Conservation (phyloP, 2,329 filamentous ascomycete genomes). For the Fusarium sp. region DNA sequence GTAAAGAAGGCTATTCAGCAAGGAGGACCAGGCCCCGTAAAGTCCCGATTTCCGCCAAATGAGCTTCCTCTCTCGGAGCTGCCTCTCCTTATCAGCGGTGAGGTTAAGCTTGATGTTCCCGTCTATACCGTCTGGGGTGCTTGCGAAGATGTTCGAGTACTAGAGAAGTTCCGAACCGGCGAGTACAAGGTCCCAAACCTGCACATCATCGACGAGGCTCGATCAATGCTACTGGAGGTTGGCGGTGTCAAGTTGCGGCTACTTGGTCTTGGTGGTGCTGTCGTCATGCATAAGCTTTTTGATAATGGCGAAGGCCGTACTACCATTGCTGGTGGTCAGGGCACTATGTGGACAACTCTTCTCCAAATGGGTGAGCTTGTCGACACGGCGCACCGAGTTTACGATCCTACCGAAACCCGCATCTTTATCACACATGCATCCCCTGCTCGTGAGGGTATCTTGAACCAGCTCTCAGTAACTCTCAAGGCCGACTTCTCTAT, state of each 20-base stretch:
- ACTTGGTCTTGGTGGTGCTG: constrained; percentile 90
- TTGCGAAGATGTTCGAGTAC: constrained; percentile 95
- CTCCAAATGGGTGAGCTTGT: constrained; percentile 98
- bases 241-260: constrained; percentile 96
- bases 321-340: constrained; percentile 96
- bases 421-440: constrained; percentile 98
- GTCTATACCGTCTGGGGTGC: constrained; percentile 99
- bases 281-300: constrained; percentile 99
- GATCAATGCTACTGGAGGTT: constrained; percentile 92
- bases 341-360: constrained; percentile 99
- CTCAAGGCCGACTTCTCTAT: constrained; percentile 98
- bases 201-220: constrained; percentile 98
- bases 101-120: constrained; percentile 90
- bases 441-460: constrained; percentile 91
- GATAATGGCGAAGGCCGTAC: constrained; percentile 98
- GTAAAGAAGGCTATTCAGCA: constrained; percentile 73
- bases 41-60: constrained; percentile 81
- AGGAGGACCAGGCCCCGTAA: constrained; percentile 79
- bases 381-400: constrained; percentile 97
- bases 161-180: constrained; percentile 96
- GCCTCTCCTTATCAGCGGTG: constrained; percentile 85
- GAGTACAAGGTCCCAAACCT: constrained; percentile 98
- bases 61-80: constrained; percentile 94
- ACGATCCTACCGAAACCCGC: constrained; percentile 96
- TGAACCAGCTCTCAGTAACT: constrained; percentile 97